Base-by-base conservation (phyloP, 768 basidiomycete species). In the Arthromyces matolae region DNA sequence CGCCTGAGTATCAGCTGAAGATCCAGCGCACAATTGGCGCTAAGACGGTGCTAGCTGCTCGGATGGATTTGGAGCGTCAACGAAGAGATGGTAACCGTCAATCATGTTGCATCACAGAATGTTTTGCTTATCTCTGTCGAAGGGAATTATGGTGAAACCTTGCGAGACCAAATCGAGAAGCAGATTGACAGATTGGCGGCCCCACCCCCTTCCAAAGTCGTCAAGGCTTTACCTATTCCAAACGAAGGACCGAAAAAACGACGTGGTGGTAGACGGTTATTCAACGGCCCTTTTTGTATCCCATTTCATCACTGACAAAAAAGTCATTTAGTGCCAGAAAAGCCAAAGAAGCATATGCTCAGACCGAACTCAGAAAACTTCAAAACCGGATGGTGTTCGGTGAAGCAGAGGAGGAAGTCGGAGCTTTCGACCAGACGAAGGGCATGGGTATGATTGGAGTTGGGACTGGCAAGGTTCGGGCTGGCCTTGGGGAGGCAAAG, bases 331-430 rank as follows among this genome's bases (percentile, higher is more conserved):
- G 94, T 7, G 96, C 95, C 1, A 83, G 96, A 37, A 95, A 97
- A 64, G 89, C 93, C n/a, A 99, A 99, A 63, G 96, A 98, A 67
- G 93, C 93, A 1, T 94, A 94, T 60, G 93, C 93, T 4, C 89
- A 93, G 67, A 98, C 96, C 2, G 96, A 99, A 64, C 73, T 99
- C 36, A 84, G 93, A 53, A 98, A 98, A 68, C 74, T 96, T 53
- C 95, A 98, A 70, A 99, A 99, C 65, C 83, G 96, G 38, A 89
- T 98, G 88, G 82, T 75, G 46, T 98, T 99, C 59, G 96, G 95
- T 33, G 86, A 95, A 66, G 87, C 86, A 1, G 96, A 98, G 61
- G 86, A 94, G 60, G 96, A 99, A 65, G 89, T 94, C 35, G 95
- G 93, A 14, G 90, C 93, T 25, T 94, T 92, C 57, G 96, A 96